Evolutionary conservation across 192 early-diverging fungal genomes (phyloP).

Genomic region (Podila clonocystis): DNA sequence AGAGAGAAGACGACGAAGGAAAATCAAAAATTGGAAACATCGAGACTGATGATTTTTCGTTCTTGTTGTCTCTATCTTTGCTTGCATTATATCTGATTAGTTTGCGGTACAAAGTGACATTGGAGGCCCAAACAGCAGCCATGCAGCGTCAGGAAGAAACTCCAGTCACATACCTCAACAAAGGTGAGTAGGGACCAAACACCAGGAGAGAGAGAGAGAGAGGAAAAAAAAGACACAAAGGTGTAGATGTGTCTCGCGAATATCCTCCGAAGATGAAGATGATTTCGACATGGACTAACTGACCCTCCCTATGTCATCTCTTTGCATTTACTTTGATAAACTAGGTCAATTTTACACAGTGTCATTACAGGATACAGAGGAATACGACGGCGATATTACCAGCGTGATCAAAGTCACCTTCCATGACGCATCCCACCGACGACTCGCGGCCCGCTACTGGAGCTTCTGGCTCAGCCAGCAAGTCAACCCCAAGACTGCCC

Average conservation of each 20-base stretch:
- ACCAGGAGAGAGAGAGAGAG: slow-evolving; percentile 2
- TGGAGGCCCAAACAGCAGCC: slow-evolving; percentile 62
- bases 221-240: background rate
- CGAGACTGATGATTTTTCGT: background rate
- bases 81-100: slow-evolving; percentile 4
- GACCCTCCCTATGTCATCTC: background rate
- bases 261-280: background rate
- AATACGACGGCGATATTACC: slow-evolving; percentile 58
- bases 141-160: slow-evolving; percentile 65
- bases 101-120: slow-evolving; percentile 40
- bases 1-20: background rate
- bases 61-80: too few relatives aligned
- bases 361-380: slow-evolving; percentile 58
- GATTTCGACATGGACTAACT: background rate
- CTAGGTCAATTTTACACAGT: slow-evolving; percentile 69
- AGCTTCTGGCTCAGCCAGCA: slow-evolving; percentile 81
- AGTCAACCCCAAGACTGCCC: slow-evolving; percentile 59
- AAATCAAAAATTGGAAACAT: background rate
- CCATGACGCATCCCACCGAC: slow-evolving; percentile 75
- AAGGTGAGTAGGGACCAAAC: slow-evolving; percentile 56
- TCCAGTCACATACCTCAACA: slow-evolving; percentile 77
- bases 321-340: background rate
- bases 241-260: background rate
- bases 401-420: slow-evolving; percentile 72
- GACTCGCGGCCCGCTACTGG: slow-evolving; percentile 72